phyloP scores from a whole-genome alignment of 1,139 yeast genomes.

The Diutina sp. region DNA sequence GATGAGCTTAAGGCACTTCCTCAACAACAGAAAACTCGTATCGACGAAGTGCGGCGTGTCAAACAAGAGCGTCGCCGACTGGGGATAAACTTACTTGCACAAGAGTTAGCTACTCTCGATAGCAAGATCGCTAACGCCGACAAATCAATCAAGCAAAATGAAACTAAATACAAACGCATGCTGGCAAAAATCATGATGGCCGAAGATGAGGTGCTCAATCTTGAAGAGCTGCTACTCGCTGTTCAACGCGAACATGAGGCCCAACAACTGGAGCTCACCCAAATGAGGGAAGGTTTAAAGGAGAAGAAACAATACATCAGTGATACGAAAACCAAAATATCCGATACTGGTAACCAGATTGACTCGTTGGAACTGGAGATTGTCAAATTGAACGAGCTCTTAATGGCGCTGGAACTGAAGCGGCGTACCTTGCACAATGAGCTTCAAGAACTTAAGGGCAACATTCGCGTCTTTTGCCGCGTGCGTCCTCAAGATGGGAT shows the following conservation, averaged over 20 bases:
- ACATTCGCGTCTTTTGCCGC: conserved; percentile 83
- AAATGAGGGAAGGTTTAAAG: conserved; percentile 1
- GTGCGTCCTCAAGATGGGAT: conserved; percentile 43
- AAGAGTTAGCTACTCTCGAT: conserved; percentile 13
- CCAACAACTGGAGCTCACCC: conserved; percentile 1
- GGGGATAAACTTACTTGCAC: conserved; percentile 16
- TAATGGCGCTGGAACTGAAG: conserved; percentile 12
- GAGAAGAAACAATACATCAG: conserved; percentile 1
- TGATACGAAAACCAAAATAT: neutral
- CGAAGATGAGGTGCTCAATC: neutral
- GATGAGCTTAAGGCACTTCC: conserved; percentile 4
- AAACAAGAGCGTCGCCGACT: neutral
- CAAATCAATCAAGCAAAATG: conserved; percentile 5
- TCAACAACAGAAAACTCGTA: conserved; percentile 10
- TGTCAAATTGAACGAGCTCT: neutral
- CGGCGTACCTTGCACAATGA: conserved; percentile 64
- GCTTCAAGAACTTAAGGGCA: conserved; percentile 82
- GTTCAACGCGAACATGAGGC: neutral
- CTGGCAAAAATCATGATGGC: neutral
- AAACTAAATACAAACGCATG: conserved; percentile 5
- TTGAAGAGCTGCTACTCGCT: neutral
- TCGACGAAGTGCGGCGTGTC: neutral
- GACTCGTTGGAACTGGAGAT: neutral
- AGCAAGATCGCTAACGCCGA: conserved; percentile 4
- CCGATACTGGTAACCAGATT: neutral